phyloP scores from a whole-genome alignment of 129 eudicot genomes.

The Helianthus tuberosus region DNA sequence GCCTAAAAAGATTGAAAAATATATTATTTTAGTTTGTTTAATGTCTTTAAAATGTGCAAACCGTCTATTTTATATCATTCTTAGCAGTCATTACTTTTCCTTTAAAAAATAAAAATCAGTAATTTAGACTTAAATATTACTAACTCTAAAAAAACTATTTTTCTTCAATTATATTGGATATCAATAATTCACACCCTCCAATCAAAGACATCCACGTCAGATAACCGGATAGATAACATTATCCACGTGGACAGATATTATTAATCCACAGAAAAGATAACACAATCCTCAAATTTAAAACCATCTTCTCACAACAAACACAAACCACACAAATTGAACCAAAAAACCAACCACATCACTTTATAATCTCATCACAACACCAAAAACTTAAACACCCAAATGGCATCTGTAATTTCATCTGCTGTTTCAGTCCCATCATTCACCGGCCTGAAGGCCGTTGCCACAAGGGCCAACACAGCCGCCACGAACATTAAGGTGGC shows the following conservation, averaged over 20 bases:
- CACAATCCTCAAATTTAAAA: background rate
- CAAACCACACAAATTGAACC: conserved; percentile 33
- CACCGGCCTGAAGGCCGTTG: conserved; percentile 68
- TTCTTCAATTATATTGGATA: too few species aligned
- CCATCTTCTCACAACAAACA: conserved; percentile 20
- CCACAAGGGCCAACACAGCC: conserved; percentile 33
- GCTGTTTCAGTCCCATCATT: conserved; percentile 75
- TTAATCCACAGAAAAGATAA: background rate
- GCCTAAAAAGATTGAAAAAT: too few species aligned
- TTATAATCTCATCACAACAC: background rate
- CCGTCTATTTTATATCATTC: too few species aligned
- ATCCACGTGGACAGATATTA: conserved; percentile 31
- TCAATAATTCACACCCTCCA: conserved; percentile 3
- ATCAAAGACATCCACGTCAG: conserved; percentile 15
- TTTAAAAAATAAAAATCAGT: too few species aligned
- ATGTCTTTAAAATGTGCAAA: too few species aligned
- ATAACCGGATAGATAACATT: conserved; percentile 30
- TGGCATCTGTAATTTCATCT: conserved; percentile 71
- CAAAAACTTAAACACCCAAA: conserved; percentile 19
- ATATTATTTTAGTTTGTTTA: too few species aligned
- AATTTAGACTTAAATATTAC: too few species aligned
- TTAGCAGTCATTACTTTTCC: too few species aligned
- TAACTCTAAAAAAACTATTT: too few species aligned
- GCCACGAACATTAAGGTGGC: conserved; percentile 32
- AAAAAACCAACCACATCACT: conserved; percentile 30